Evolutionary conservation across 2,329 filamentous ascomycete species (phyloP).

Genomic region (Xylaria sp.): DNA sequence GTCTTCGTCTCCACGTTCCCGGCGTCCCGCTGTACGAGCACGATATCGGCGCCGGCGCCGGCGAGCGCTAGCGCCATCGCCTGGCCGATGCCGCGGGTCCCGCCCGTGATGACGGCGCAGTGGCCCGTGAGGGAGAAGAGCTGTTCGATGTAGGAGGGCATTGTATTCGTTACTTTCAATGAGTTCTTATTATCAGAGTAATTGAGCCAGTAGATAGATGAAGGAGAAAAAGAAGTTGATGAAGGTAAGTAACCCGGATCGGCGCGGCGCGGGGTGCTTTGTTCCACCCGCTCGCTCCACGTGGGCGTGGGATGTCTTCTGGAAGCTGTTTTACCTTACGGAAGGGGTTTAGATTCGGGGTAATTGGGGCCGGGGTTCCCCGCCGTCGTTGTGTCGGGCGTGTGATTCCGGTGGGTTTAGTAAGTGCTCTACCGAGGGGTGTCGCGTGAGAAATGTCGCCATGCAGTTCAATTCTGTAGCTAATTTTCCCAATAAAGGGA

Average conservation of each 20-base stretch:
- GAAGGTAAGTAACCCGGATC: not conserved
- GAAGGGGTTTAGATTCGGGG: not conserved
- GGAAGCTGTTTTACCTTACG: not conserved
- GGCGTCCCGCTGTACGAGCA: conserved; percentile 47
- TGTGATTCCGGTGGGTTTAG: no score
- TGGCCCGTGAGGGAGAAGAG: conserved; percentile 50
- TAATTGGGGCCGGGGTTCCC: not conserved
- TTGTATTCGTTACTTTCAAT: not conserved
- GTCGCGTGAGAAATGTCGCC: no score
- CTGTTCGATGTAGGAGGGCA: conserved; percentile 21
- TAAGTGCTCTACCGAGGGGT: no score
- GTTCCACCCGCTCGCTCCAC: not conserved
- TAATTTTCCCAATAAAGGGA: no score
- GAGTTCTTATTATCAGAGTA: no score
- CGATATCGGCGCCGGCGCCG: conserved; percentile 50
- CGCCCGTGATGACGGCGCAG: conserved; percentile 51
- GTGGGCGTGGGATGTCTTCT: not conserved
- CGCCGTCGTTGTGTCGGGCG: no score
- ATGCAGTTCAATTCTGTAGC: no score
- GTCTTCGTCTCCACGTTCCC: conserved; percentile 48
- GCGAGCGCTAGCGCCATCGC: conserved; percentile 52
- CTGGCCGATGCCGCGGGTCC: conserved; percentile 52
- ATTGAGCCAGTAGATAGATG: not conserved
- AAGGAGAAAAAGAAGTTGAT: not conserved
- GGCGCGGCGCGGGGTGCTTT: not conserved